Base-by-base conservation (phyloP, 75 land plant species). In the Picea sitchensis region DNA sequence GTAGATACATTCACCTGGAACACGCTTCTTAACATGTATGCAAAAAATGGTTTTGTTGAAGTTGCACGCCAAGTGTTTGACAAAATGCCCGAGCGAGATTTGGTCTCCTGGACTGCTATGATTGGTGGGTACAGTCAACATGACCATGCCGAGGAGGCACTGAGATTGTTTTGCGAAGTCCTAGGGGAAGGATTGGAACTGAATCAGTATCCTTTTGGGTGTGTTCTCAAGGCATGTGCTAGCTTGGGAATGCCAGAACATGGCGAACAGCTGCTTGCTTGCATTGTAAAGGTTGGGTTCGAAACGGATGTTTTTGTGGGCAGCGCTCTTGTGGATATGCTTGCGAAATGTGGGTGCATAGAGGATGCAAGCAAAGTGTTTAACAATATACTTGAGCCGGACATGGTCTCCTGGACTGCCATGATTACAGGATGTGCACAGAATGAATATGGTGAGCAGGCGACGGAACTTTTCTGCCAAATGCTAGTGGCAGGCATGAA, bases 181-280 rank as follows among this genome's bases (percentile, higher is more conserved):
- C 63, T 81, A 47, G 71, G 75, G 4, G 44, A 54, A 56, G 80
- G 78, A 61, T 1, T 86, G 61, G 81, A 82, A 63, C 82, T 84
- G 21, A 86, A 85, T 80, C 59, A 65, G 8, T 78, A 81, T 58
- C 84, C 82, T 6, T 63, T 88, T 56, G 61, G 82, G 58, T 78
- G 84, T 68, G 86, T 77, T 6, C 67, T 88, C 30, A 87, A 88
- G 76, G 90, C 92, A 56, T 90, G 92, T 80, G 87, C 84, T 23
- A 17, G 65, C 54, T 61, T 81, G 75, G 60, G 69, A 56, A 73
- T 79, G 65, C 17, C 80, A 20, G 59, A 83, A 59, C 76, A 83
- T 77, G 92, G 92, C 17, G 77, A 76, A 73, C 81, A 59, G 47
- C 78, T 90, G 4, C 76, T 21, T 74, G 14, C 59, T 56, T 56